Base-by-base conservation (phyloP, 495 filamentous ascomycete species). In the Alectoria sarmentosa region DNA sequence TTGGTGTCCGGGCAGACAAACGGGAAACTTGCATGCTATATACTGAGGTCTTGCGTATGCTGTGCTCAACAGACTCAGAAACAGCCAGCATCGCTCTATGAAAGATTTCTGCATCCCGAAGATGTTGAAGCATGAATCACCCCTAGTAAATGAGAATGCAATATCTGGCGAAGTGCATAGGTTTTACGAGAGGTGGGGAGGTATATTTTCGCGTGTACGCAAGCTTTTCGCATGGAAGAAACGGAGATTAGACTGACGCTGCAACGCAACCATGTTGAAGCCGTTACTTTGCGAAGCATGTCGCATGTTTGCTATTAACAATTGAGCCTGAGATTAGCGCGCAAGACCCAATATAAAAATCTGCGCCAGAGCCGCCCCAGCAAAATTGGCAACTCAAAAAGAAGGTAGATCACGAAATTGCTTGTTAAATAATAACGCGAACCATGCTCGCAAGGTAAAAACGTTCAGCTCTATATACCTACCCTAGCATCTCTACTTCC, bases 11-110 rank as follows among this genome's bases (percentile, higher is more conserved):
- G 19, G 26, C n/a, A 42, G 39, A 13, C 17, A 19, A 4, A 34
- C 4, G 32, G 4, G 34, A 28, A 32, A 60, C 58, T 0, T 21
- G 23, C 42, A 23, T 34, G 28, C 38, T 34, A 36, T 46, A 44
- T 28, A 41, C 23, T 26, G 58, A 44, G 58, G 58, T 19, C 26
- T 19, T 9, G 58, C 58, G 34, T 14, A 60, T 32, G 39, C 42
- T 44, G 28, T 2, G 38, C 36, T 60, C 58, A 60, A n/a, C 8
- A 60, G 39, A n/a, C 58, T 21, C 38, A 55, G 30, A 14, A 55
- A 21, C 5, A 55, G 5, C 28, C 52, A 55, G 30, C 14, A 55
- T 34, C 52, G 52, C 30, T 34, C 38, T 46, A 13, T 42, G 7
- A n/a, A 55, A 17, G 1, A 11, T 3, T 8, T 34, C 17, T 32